phyloP scores from a whole-genome alignment of 2,329 filamentous ascomycete genomes.

The Aureobasidium sp. region DNA sequence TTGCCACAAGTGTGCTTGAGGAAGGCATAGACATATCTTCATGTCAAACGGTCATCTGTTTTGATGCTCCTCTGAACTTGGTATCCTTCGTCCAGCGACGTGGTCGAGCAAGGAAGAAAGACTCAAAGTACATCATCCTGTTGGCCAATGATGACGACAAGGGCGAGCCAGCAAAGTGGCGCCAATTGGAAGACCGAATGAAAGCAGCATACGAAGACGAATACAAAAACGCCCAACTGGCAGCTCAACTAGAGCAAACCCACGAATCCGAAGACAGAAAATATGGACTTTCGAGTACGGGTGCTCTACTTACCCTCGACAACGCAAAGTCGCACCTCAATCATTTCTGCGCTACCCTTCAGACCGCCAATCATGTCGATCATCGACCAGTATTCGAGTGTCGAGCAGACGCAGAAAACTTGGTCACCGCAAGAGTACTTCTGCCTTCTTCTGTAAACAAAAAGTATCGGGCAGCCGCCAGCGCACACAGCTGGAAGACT shows the following conservation, averaged over 20 bases:
- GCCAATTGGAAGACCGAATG: constrained; percentile 63
- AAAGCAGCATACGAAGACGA: constrained; percentile 60
- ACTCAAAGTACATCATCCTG: constrained; percentile 50
- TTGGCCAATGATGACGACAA: constrained; percentile 32
- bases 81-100: constrained; percentile 59
- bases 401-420: constrained; percentile 30
- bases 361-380: constrained; percentile 53
- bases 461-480: constrained; percentile 13
- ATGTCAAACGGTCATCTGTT: constrained; percentile 58
- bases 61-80: constrained; percentile 52
- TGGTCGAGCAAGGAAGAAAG: constrained; percentile 51
- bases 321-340: constrained; percentile 69
- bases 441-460: constrained; percentile 64
- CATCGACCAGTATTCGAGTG: constrained; percentile 57
- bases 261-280: constrained; percentile 31
- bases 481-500: constrained; percentile 60
- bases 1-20: constrained; percentile 51
- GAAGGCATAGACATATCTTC: constrained; percentile 56
- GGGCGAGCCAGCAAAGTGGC: constrained; percentile 47
- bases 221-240: constrained; percentile 38
- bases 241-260: constrained; percentile 42
- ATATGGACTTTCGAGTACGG: constrained; percentile 38
- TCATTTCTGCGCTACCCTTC: constrained; percentile 66
- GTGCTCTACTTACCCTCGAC: constrained; percentile 60
- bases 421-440: constrained; percentile 52